Conservation (phyloP, 768 basidiomycete genomes). For the Russula griseocarnosa region DNA sequence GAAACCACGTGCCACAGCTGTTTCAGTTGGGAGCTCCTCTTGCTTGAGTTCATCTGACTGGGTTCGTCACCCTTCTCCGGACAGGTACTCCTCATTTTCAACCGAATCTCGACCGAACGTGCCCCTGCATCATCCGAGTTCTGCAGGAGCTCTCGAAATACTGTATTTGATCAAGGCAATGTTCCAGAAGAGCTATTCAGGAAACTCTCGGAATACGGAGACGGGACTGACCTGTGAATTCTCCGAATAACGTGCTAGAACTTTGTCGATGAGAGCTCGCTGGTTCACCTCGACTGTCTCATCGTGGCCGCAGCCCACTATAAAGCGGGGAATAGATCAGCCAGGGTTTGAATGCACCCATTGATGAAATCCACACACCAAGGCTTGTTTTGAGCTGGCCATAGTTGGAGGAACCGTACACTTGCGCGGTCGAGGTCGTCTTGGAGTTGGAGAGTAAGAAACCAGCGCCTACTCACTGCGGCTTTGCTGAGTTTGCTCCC, state of each 20-base stretch:
- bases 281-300: slow-evolving; percentile 91
- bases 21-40: slow-evolving; percentile 53
- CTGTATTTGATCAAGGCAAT: slow-evolving; percentile 31
- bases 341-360: background rate
- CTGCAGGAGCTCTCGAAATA: slow-evolving; percentile 84
- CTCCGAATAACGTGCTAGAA: slow-evolving; percentile 94
- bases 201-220: background rate
- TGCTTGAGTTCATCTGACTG: background rate
- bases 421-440: background rate
- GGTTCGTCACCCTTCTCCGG: slow-evolving; percentile 31
- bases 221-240: slow-evolving; percentile 63
- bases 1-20: slow-evolving; percentile 45
- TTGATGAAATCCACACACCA: slow-evolving; percentile 10
- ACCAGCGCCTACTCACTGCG: background rate
- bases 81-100: slow-evolving; percentile 61
- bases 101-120: slow-evolving; percentile 70
- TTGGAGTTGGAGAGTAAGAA: background rate
- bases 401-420: background rate
- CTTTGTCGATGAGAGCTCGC: slow-evolving; percentile 94
- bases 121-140: slow-evolving; percentile 93
- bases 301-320: slow-evolving; percentile 57
- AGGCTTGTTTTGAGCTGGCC: slow-evolving; percentile 22
- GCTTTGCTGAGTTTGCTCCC: background rate
- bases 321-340: background rate
- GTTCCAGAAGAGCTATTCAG: background rate